These are phyloP conservation scores for Collybia sp. DNA, from an alignment of 768 basidiomycete species.

Conservation along the genomic window DNA sequence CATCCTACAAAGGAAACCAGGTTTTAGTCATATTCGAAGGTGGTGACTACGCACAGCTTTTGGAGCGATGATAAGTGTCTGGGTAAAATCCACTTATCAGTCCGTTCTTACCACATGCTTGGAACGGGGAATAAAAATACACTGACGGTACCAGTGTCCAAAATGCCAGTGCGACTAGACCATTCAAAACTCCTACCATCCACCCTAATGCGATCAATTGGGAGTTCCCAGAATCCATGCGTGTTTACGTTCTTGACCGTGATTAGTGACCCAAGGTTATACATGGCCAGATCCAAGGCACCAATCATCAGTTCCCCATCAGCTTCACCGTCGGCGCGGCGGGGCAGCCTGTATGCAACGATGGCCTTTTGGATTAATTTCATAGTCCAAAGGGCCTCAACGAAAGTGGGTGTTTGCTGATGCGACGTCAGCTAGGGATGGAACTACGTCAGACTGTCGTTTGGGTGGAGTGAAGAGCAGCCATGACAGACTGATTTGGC, in stretches of 20 bases:
- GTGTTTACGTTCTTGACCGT: slow-evolving; percentile 38
- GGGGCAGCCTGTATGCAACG: not conserved
- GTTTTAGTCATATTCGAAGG: slow-evolving; percentile 6
- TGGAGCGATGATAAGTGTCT: slow-evolving; percentile 16
- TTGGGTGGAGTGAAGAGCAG: too few relatives aligned
- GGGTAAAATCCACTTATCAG: not conserved
- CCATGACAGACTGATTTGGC: slow-evolving; percentile 12
- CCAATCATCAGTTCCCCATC: slow-evolving; percentile 63
- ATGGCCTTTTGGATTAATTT: too few relatives aligned
- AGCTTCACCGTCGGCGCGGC: slow-evolving; percentile 36
- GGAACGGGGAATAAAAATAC: not conserved
- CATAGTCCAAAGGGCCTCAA: too few relatives aligned
- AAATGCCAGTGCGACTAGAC: slow-evolving; percentile 48
- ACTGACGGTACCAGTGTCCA: slow-evolving; percentile 35
- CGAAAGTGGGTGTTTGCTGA: too few relatives aligned
- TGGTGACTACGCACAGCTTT: slow-evolving; percentile 7
- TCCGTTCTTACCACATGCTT: not conserved
- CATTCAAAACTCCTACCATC: slow-evolving; percentile 40
- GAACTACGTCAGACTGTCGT: too few relatives aligned
- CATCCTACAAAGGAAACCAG: slow-evolving; percentile 30
- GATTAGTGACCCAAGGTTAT: slow-evolving; percentile 39
- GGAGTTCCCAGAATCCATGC: slow-evolving; percentile 63
- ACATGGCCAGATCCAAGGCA: slow-evolving; percentile 52
- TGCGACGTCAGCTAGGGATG: too few relatives aligned
- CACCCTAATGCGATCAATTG: slow-evolving; percentile 41